A percentile compares a stretch with the other conserved stretches of the same genome.
Evolutionary conservation across 257 asterid genomes (phyloP).

Genomic region (Lycium barbarum): DNA sequence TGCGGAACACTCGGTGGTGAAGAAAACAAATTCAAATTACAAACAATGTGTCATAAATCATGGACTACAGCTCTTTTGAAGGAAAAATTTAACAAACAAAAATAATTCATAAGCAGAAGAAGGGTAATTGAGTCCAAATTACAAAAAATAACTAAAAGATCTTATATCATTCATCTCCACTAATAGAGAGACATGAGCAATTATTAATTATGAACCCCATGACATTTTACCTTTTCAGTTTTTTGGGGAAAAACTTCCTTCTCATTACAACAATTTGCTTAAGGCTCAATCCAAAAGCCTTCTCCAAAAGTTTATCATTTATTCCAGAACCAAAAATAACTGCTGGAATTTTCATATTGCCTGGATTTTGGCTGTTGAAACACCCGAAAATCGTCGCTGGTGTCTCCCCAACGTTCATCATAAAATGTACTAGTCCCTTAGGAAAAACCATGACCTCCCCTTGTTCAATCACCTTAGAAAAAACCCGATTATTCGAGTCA

Average conservation of each 20-base stretch:
- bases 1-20: too few species aligned
- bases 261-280: conserved; percentile 50
- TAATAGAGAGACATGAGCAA: too few species aligned
- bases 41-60: too few species aligned
- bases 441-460: conserved; percentile 74
- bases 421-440: conserved; percentile 66
- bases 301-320: conserved; percentile 63
- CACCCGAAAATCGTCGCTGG: conserved; percentile 54
- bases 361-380: conserved; percentile 66
- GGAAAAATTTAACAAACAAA: too few species aligned
- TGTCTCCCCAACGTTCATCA: conserved; percentile 61
- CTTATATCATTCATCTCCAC: too few species aligned
- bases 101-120: too few species aligned
- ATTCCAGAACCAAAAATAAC: conserved; percentile 61
- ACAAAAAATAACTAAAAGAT: too few species aligned
- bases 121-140: too few species aligned
- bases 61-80: too few species aligned
- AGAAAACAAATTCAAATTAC: too few species aligned
- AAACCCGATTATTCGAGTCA: conserved; percentile 54
- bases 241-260: conserved; percentile 47
- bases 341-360: conserved; percentile 56
- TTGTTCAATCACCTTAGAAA: conserved; percentile 53
- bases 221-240: conserved; percentile 5
- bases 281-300: conserved; percentile 61
- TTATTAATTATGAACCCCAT: too few species aligned